Evolutionary conservation across 768 basidiomycete genomes (phyloP), one percentile per base, ranked within the genome.

Genomic region (Leccinum pellstonianum): DNA sequence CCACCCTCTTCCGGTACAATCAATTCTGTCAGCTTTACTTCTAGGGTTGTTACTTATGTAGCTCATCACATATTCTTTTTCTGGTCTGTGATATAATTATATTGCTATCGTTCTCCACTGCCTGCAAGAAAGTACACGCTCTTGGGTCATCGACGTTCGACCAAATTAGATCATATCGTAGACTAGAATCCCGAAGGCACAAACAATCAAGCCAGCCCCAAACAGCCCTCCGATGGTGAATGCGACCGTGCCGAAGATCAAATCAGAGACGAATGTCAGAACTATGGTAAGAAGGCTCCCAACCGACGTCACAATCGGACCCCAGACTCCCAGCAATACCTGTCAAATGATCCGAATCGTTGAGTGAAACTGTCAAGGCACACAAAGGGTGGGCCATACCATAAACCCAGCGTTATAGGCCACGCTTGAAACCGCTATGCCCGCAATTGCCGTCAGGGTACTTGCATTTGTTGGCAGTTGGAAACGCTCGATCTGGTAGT

Each of bases 231-330:
- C 88, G 3, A 82, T 25, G 0, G 88, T 92, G 58, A 94, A 70
- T 1, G 81, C 77, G 38, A 85, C 80, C 54, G 81, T 80, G 21
- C 91, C 86, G 61, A 94, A 88, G 17, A 87, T 63, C 8, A 88
- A 79, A 73, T 98, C 95, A 46, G 89, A 85, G 15, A 92, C 66
- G 51, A 94, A 83, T 14, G 94, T 91, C 52, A 97, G 81, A 38
- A 96, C 91, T 64, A 96, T 95, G 5, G 95, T 95, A n/a, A 96
- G 80, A n/a, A 98, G 81, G 73, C 85, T 93, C 49, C 93, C 94
- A 33, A 97, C 94, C 2, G 91, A 93, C 9, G 87, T 86, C 47
- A 93, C 83, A 46, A 95, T 85, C 6, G 93, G 93, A 4, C 93
- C 93, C 91, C 91, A 95, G 27, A 91, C 74, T 27, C 90, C 90